Evolutionary conservation across 2,329 filamentous ascomycete genomes (phyloP).

Genomic region (Claviceps arundinis): DNA sequence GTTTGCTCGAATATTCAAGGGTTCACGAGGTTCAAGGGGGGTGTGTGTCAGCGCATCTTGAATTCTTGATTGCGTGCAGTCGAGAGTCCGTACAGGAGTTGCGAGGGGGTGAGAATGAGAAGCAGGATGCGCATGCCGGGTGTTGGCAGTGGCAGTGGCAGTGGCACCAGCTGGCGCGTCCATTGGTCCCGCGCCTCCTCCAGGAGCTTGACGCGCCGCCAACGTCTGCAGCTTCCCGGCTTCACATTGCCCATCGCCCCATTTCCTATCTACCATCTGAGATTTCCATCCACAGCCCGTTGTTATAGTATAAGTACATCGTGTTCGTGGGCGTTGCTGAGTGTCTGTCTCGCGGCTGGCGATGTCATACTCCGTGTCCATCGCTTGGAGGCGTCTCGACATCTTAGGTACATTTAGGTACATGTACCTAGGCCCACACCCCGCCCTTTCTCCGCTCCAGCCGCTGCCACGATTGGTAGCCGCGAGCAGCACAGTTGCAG

Average conservation of each 20-base stretch:
- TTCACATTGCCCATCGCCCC: neutral
- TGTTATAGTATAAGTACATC: neutral
- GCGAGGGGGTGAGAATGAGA: too few species aligned
- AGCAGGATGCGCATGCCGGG: neutral
- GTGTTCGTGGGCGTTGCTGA: neutral
- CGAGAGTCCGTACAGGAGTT: too few species aligned
- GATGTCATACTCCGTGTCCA: neutral
- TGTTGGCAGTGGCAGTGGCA: neutral
- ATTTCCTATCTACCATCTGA: neutral
- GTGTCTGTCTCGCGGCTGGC: neutral
- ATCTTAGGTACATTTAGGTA: too few species aligned
- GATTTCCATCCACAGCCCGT: neutral
- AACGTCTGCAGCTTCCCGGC: neutral
- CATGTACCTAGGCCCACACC: neutral
- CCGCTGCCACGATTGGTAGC: slow-evolving; percentile 1
- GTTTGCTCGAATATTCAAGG: too few species aligned
- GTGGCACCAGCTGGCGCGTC: neutral
- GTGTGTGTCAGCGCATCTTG: neutral
- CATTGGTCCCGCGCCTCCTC: neutral
- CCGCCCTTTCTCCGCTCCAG: neutral
- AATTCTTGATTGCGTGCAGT: neutral
- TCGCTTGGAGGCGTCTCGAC: neutral
- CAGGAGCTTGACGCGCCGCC: neutral
- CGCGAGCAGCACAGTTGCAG: neutral
- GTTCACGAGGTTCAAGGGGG: too few species aligned